Evolutionary conservation across 495 filamentous ascomycete species (phyloP), one percentile per base, ranked within the genome.

Genomic region (Penicillium cataractarum): DNA sequence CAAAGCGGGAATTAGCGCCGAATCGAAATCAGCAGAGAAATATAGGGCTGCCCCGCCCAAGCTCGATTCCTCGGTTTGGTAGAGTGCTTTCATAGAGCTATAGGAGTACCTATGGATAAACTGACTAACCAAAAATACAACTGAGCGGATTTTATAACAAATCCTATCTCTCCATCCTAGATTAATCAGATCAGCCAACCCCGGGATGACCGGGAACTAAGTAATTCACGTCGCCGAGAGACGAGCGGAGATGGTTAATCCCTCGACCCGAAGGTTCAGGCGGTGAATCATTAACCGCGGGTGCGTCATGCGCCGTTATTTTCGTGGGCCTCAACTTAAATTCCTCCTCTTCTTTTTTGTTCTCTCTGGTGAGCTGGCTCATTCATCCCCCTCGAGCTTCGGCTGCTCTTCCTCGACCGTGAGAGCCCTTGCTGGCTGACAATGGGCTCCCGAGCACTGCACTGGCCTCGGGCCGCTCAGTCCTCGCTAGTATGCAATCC

Each of bases 371-470:
- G 31, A 54, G 33, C 44, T 51, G 44, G 54, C 42, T 35, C 21
- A 27, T 26, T 31, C 39, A 4, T n/a, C 37, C 32, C 27, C 29
- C 42, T 33, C 46, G 62, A 60, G 42, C 31, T 24, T 53, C 22
- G 51, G 26, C 33, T 59, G 8, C n/a, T 57, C 29, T 39, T 31
- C 57, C 37, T n/a, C 51, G 27, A 33, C 31, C 32, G 32, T 63
- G 46, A 53, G 46, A 37, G 42, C 52, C 29, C 49, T 51, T 21
- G 54, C n/a, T 27, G 53, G 33, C 29, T 44, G 53, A 61, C 46
- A 48, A 80, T 80, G 77, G 72, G 73, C 68, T 72, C 71, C 37
- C 74, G 73, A 67, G 66, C 71, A 64, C 61, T 78, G 40, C 71
- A 56, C 55, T 72, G 66, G 73, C 69, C 72, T 39, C 68, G 77